These are phyloP conservation scores for Chloris gayana DNA, from an alignment of 176 grass and related monocot species.

Conservation along the genomic window DNA sequence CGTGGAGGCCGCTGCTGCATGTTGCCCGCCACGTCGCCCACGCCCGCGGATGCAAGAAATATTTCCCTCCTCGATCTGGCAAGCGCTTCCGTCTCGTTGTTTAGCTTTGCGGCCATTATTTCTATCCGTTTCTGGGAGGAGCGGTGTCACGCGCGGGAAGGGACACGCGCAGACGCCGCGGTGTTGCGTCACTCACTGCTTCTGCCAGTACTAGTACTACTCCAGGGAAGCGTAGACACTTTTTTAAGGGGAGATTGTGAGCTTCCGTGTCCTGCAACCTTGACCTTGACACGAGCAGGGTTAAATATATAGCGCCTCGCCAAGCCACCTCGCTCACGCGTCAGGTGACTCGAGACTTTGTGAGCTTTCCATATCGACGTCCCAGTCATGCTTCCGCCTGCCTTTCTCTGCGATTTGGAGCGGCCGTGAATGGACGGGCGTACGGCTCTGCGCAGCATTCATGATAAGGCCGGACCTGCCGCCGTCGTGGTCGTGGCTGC, in stretches of 20 bases:
- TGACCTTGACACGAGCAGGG: too few relatives aligned
- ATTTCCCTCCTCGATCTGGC: too few relatives aligned
- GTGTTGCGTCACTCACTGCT: background rate
- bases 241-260: background rate
- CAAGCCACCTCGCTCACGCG: background rate
- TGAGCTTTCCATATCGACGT: background rate
- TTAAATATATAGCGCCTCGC: background rate
- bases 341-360: conserved; percentile 13
- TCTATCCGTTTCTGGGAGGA: background rate
- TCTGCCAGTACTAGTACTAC: too few relatives aligned
- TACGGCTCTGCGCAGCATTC: background rate
- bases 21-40: conserved; percentile 53
- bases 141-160: background rate
- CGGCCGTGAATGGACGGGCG: background rate
- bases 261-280: too few relatives aligned
- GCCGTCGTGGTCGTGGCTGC: background rate
- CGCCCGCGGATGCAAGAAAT: conserved; percentile 23
- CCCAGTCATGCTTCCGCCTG: background rate
- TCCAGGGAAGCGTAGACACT: too few relatives aligned
- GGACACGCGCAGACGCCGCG: background rate
- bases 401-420: conserved; percentile 1
- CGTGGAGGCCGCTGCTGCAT: conserved; percentile 35
- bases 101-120: too few relatives aligned
- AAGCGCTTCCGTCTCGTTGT: too few relatives aligned
- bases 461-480: conserved; percentile 11